Base-by-base conservation (phyloP, 164 flowering plant species). In the Magnolia changhungtana region DNA sequence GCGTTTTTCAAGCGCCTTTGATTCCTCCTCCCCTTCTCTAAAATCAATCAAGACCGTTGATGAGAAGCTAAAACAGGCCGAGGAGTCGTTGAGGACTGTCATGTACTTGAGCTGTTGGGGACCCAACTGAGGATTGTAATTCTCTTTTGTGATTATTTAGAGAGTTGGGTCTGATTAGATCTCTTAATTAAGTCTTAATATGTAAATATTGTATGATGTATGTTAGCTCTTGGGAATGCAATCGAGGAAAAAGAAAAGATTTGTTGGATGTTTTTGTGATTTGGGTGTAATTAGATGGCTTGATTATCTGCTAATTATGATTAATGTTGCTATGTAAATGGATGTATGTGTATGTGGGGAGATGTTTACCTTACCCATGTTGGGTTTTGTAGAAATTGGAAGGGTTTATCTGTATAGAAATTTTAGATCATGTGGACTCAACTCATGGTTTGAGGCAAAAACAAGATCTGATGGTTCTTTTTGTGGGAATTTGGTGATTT, bases 1-100 rank as follows among this genome's bases (percentile, higher is more conserved):
- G 81, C 72, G 79, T 27, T 77, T 83, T 31, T 80, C 87, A 0
- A 63, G 75, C 7, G 79, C 83, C 29, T 8, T 75, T 7, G 87
- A 83, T 20, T 72, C 85, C 7, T 63, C 63, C 23, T 67, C 68
- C 0, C 66, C 72, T 37, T 72, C 74, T 52, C 23, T 63, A 20
- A 59, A 45, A 6, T 13, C 31, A 16, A 52, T 9, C 29, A 49
- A 8, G 24, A 52, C 29, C 7, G 66, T 68, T 51, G 61, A 19
- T 70, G 76, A 52, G 52, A 50, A 65, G 55, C 23, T 14, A 20
- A 77, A 63, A 50, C 69, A n/a, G 45, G 72, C 72, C 20, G 80
- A 77, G 52, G 80, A 77, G 21, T 73, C 80, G 67, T 72, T 77
- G 52, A 50, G 76, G 21, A 77, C 55, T 20, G 76, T 72, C 13